A percentile compares a stretch with the other conserved stretches of the same genome.
Conservation (phyloP, 192 early-diverging fungal species). For the Piromyces finnis region DNA sequence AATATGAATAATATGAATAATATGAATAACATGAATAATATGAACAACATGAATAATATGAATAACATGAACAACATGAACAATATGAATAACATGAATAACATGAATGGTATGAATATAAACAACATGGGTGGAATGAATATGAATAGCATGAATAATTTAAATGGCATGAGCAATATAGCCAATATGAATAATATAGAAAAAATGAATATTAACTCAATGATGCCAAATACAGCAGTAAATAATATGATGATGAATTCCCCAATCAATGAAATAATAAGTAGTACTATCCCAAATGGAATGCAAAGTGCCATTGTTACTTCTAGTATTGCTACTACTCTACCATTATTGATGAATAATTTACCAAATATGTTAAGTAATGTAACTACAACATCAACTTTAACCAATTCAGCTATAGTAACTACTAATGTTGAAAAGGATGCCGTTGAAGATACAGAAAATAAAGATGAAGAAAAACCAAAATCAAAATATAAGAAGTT, state of each 20-base stretch:
- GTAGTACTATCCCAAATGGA: too few species aligned
- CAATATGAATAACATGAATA: not conserved
- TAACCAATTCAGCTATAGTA: too few species aligned
- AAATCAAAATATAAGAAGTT: not conserved
- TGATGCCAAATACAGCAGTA: not conserved
- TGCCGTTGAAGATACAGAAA: too few species aligned
- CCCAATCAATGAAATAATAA: not conserved
- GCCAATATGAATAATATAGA: not conserved
- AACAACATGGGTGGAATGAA: not conserved
- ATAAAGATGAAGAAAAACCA: not conserved
- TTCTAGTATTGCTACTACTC: too few species aligned
- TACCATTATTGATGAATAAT: too few species aligned
- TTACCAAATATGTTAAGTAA: too few species aligned
- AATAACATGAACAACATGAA: not conserved
- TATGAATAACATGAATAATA: not conserved
- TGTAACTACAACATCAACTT: too few species aligned
- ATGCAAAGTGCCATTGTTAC: too few species aligned
- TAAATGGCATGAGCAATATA: not conserved
- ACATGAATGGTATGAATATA: not conserved
- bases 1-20: not conserved
- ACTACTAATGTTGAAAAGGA: too few species aligned
- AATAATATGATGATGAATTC: not conserved
- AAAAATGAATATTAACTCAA: not conserved
- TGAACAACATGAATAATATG: not conserved
- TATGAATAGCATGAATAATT: not conserved